Base-by-base conservation (phyloP, 768 basidiomycete genomes). In the Podaxis carcinomalis region DNA sequence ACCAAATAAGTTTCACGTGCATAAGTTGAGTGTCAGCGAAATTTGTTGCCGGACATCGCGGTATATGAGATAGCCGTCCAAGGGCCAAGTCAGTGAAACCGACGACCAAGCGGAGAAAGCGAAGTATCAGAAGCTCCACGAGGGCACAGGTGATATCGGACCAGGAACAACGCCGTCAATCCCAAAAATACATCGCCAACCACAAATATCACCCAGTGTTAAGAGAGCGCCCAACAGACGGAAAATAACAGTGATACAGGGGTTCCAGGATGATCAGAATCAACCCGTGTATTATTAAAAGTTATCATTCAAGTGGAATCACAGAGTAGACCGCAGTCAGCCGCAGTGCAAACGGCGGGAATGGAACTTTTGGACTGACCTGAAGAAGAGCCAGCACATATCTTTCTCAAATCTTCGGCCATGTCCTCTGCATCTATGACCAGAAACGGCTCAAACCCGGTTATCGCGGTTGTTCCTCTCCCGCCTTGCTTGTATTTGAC, bases 301-400 rank as follows among this genome's bases (percentile, higher is more conserved):
- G 7, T 7, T 4, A 2, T 9, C n/a, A 19, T 6, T 44, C 42
- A 9, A 5, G 14, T 16, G 19, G 19, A 44, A 19, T 9, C 42
- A 44, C 19, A 19, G 19, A 16, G 19, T 16, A 16, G 11, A 44
- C 42, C n/a, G n/a, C 36, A 37, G 35, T 27, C 19, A 49, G 47
- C 47, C 47, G 47, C 10, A 25, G 25, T 13, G 7, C 16, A 44
- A 49, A 47, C 23, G 47, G 27, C 13, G 23, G 27, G 14, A 42
- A 19, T 40, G 25, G 28, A 25, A 35, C 25, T 27, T 13, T 27
- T 13, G 25, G 19, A 70, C 84, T 51, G 61, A 89, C 91, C 83
- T 47, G 90, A 87, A 4, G 94, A 90, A 9, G 92, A 81, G 47
- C 88, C 85, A 1, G 93, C 93, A 67, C 93, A 96, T 1, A 78